Conservation (phyloP, 768 basidiomycete species). For the Boletus tomentosulus region DNA sequence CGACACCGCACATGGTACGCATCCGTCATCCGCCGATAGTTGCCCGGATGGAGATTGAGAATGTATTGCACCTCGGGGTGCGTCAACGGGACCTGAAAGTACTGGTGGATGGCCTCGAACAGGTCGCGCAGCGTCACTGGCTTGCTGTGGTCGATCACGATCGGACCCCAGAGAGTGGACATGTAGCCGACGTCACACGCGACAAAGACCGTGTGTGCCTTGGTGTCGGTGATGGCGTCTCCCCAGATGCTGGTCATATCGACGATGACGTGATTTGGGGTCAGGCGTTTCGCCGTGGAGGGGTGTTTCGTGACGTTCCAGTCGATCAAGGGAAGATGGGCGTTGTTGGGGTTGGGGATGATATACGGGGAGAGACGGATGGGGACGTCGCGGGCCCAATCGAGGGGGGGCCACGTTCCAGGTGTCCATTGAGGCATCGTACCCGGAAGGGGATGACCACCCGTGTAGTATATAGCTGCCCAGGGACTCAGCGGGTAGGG, state of each 20-base stretch:
- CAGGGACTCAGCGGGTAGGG: conserved; percentile 12
- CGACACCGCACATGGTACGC: conserved; percentile 36
- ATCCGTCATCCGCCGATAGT: conserved; percentile 17
- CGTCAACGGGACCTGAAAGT: conserved; percentile 44
- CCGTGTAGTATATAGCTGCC: conserved; percentile 14
- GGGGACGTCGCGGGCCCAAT: conserved; percentile 19
- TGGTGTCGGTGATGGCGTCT: conserved; percentile 21
- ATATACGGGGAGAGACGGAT: conserved; percentile 26
- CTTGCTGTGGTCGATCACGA: conserved; percentile 35
- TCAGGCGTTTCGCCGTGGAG: conserved; percentile 28
- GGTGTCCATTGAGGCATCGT: conserved; percentile 26
- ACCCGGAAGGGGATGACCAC: conserved; percentile 23
- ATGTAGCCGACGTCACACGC: conserved; percentile 20
- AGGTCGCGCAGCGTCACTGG: conserved; percentile 42
- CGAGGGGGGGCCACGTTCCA: conserved; percentile 26
- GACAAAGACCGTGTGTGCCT: conserved; percentile 20
- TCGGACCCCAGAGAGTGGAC: conserved; percentile 44
- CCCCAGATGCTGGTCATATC: conserved; percentile 15
- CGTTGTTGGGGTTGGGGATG: conserved; percentile 31
- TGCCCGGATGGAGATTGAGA: conserved; percentile 11
- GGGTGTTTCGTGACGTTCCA: conserved; percentile 38
- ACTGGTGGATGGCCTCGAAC: conserved; percentile 45
- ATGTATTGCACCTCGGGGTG: conserved; percentile 25
- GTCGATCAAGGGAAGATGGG: conserved; percentile 25
- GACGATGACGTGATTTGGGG: conserved; percentile 23